These are phyloP conservation scores for Candida jianshihensis DNA, from an alignment of 805 yeast genomes.

Conservation along the genomic window DNA sequence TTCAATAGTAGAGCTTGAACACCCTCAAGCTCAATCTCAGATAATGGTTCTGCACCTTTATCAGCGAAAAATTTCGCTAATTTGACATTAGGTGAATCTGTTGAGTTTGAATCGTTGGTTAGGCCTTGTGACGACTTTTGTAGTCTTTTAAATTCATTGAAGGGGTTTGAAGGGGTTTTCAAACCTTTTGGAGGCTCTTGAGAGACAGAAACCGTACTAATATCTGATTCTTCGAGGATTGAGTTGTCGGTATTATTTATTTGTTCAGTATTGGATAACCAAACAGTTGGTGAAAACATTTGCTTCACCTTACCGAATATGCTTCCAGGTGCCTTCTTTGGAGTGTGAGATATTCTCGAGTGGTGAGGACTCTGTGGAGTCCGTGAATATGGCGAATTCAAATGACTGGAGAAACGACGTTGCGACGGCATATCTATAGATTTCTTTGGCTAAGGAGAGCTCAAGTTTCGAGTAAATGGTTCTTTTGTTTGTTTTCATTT, in stretches of 20 bases:
- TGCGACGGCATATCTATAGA: conserved; percentile 8
- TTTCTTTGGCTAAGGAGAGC: not conserved
- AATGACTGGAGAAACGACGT: conserved; percentile 9
- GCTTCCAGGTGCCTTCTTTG: conserved; percentile 18
- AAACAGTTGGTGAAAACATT: conserved; percentile 19
- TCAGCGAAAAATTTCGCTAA: conserved; percentile 63
- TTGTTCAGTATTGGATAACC: conserved; percentile 4
- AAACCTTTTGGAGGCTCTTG: conserved; percentile 2
- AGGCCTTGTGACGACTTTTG: not conserved
- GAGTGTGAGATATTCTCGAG: conserved; percentile 43
- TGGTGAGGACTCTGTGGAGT: conserved; percentile 1
- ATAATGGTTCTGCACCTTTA: conserved; percentile 70
- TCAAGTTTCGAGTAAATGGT: not conserved
- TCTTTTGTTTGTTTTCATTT: not conserved
- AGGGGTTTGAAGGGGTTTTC: conserved; percentile 12
- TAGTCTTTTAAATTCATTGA: conserved; percentile 13
- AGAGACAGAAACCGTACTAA: conserved; percentile 4
- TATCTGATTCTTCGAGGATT: conserved; percentile 8
- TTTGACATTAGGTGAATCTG: conserved; percentile 48
- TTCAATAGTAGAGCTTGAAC: conserved; percentile 53
- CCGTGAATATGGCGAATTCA: conserved; percentile 16
- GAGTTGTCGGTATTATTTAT: conserved; percentile 1
- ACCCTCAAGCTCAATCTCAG: conserved; percentile 77
- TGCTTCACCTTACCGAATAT: conserved; percentile 19
- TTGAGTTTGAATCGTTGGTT: no score